Evolutionary conservation across 352 stramenopile species (phyloP), one percentile per base, ranked within the genome.

Genomic region (Phytophthora hybrid): DNA sequence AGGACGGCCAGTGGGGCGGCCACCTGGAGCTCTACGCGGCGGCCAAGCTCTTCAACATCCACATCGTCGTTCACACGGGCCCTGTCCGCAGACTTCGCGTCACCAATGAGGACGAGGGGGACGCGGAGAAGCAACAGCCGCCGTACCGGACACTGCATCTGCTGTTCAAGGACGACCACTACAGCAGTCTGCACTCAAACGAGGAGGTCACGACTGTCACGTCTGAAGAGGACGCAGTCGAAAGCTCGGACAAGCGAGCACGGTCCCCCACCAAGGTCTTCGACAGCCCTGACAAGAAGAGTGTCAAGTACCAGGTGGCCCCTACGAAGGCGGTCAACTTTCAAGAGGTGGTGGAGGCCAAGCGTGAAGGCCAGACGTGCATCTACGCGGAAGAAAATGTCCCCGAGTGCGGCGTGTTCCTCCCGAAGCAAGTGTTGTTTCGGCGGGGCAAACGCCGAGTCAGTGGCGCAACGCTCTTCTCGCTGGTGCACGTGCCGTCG

Each of bases 11-110:
- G 54, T 91, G 82, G 85, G 85, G 85, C 13, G 85, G 85, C 56
- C 87, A 91, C 63, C 70, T 78, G 14, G 85, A 93, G 69, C 65
- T 93, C 34, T 93, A 82, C 68, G 83, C 82, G 8, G 82, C 82
- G 1, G 81, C 85, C 29, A 81, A 69, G 53, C 75, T 87, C 34
- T 91, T 90, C 59, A 84, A 88, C 59, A 75, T 85, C 13, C 74
- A 89, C 69, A 83, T 93, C 37, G 76, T 93, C 11, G 76, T 93
- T 3, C 83, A 93, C 71, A 85, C 82, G 60, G 80, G 82, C 1
- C 78, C 78, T 4, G 65, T 80, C 57, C 80, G 80, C 2, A 78
- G 76, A 29, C 72, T 89, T 10, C 69, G 80, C n/a, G 78, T 89
- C 19, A 73, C 80, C 29, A 85, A 82, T 53, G 77, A 78, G 23